phyloP scores from a whole-genome alignment of 331 rosid genomes.

The Saraca asoca region DNA sequence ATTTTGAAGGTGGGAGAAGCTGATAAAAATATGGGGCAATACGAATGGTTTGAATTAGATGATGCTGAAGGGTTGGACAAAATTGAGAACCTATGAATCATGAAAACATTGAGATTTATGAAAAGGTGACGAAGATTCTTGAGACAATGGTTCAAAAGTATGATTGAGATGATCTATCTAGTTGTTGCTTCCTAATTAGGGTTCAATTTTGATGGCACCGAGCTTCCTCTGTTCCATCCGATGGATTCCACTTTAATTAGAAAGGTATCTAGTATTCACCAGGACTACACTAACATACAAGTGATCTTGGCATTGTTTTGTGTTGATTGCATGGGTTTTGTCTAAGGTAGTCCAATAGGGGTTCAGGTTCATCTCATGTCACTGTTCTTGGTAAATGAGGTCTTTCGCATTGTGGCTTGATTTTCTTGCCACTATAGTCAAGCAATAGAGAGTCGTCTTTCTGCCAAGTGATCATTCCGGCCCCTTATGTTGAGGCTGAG shows the following conservation, averaged over 20 bases:
- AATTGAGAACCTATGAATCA: constrained; percentile 79
- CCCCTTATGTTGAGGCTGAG: too few species aligned
- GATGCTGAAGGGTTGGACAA: constrained; percentile 87
- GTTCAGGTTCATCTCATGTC: too few species aligned
- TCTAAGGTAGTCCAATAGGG: too few species aligned
- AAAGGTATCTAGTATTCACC: constrained; percentile 53
- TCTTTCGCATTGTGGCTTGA: too few species aligned
- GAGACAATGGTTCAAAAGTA: constrained; percentile 88
- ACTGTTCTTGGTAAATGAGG: too few species aligned
- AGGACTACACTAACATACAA: too few species aligned
- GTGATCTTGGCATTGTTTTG: too few species aligned
- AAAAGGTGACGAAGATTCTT: constrained; percentile 81
- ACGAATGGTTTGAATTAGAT: constrained; percentile 64
- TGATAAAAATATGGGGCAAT: constrained; percentile 52
- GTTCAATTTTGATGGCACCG: constrained; percentile 63
- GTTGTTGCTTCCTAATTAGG: constrained; percentile 63
- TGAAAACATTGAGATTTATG: constrained; percentile 85
- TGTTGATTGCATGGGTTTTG: too few species aligned
- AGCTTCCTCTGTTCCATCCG: constrained; percentile 62
- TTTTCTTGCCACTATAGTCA: too few species aligned
- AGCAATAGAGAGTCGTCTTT: too few species aligned
- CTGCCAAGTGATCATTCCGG: too few species aligned
- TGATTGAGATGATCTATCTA: constrained; percentile 80
- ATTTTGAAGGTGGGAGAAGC: constrained; percentile 88
- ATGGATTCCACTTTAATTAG: constrained; percentile 79